A percentile compares a stretch with the other conserved stretches of the same genome.
phyloP scores from a whole-genome alignment of 441 rosid genomes.

The Pelargonium myrrhifolium region DNA sequence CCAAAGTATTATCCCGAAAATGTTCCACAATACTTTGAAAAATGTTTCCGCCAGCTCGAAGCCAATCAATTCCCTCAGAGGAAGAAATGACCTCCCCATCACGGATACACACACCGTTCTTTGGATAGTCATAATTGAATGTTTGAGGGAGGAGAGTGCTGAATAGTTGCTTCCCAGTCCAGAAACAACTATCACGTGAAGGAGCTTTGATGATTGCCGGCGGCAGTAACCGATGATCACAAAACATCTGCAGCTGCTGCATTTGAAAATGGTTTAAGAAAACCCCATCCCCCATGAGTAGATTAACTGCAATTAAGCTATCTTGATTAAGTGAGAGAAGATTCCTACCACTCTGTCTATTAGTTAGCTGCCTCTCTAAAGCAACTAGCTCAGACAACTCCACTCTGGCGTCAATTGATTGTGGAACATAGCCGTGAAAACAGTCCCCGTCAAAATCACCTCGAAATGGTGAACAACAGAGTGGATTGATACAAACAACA shows the following conservation, averaged over 20 bases:
- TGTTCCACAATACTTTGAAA: conserved; percentile 59
- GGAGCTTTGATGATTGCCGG: conserved; percentile 53
- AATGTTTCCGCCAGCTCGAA: conserved; percentile 66
- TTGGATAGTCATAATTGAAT: conserved; percentile 47
- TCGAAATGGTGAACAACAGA: conserved; percentile 78
- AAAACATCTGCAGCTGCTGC: conserved; percentile 85
- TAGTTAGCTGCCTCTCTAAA: conserved; percentile 65
- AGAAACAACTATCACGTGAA: conserved; percentile 31
- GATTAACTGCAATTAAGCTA: conserved; percentile 72
- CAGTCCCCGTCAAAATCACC: conserved; percentile 99
- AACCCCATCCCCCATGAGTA: conserved; percentile 52
- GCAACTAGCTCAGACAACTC: conserved; percentile 87
- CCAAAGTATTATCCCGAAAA: conserved; percentile 42
- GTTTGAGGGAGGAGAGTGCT: conserved; percentile 72
- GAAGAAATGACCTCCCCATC: conserved; percentile 62
- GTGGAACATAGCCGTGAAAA: conserved; percentile 91
- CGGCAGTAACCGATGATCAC: conserved; percentile 32
- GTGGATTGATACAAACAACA: conserved; percentile 79
- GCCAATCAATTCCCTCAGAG: conserved; percentile 71
- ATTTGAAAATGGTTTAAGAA: conserved; percentile 43
- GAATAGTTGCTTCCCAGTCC: conserved; percentile 89
- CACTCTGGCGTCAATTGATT: conserved; percentile 58
- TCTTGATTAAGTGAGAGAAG: conserved; percentile 78
- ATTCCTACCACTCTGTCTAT: conserved; percentile 74
- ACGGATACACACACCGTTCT: conserved; percentile 40